Conservation (phyloP, 2,329 filamentous ascomycete species). For the Fusarium sp. region DNA sequence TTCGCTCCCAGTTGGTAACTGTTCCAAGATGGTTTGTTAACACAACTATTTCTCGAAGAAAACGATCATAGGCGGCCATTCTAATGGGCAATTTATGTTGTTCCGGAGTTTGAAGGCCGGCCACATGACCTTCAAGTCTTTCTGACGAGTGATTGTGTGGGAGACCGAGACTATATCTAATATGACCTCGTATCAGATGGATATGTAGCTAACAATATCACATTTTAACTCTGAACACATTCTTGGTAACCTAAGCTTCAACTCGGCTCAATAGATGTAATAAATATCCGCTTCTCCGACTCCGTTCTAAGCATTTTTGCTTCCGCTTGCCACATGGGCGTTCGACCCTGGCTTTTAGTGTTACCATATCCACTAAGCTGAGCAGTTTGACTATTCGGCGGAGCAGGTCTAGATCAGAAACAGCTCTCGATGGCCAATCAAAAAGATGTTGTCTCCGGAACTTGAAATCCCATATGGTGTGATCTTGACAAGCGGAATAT, state of each 20-base stretch:
- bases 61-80: background rate
- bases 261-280: slow-evolving; percentile 29
- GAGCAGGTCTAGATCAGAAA: slow-evolving; percentile 8
- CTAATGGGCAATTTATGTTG: slow-evolving; percentile 12
- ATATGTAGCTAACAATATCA: background rate
- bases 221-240: background rate
- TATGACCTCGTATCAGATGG: background rate
- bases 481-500: slow-evolving; percentile 3
- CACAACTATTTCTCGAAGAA: background rate
- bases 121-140: slow-evolving; percentile 26
- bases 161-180: slow-evolving; percentile 5
- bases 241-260: slow-evolving; percentile 21
- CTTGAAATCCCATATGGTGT: slow-evolving; percentile 17
- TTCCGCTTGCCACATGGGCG: slow-evolving; percentile 31
- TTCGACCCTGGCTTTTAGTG: slow-evolving; percentile 12
- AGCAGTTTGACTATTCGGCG: slow-evolving; percentile 9
- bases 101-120: slow-evolving; percentile 33
- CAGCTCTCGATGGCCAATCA: slow-evolving; percentile 15
- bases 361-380: slow-evolving; percentile 34
- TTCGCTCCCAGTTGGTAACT: slow-evolving; percentile 42
- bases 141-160: background rate
- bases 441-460: slow-evolving; percentile 9
- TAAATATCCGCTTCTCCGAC: slow-evolving; percentile 14
- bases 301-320: slow-evolving; percentile 2
- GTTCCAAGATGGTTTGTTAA: slow-evolving; percentile 3